Percentiles rank a stretch among this genome's conserved stretches.
Evolutionary conservation across 495 filamentous ascomycete species (phyloP).

Genomic region (Hypoxylon crocopeplum): DNA sequence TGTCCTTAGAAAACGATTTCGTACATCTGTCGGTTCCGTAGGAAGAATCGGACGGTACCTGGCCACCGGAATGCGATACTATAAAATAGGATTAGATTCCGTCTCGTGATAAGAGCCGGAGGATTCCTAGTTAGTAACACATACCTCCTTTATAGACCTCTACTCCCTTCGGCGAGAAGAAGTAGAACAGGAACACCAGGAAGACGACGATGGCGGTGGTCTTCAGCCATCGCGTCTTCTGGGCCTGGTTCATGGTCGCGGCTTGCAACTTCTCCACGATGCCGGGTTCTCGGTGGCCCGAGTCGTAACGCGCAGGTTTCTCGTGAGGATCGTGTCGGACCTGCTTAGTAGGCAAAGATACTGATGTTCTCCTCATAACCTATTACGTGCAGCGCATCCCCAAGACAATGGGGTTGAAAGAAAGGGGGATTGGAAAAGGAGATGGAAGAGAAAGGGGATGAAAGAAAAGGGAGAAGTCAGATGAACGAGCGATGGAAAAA

Average conservation of each 20-base stretch:
- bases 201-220: slow-evolving; percentile 78
- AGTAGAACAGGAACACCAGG: slow-evolving; percentile 77
- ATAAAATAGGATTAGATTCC: slow-evolving; percentile 6
- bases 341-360: slow-evolving; percentile 65
- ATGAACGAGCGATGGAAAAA: slow-evolving; percentile 3
- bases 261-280: slow-evolving; percentile 57
- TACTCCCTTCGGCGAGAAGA: slow-evolving; percentile 66
- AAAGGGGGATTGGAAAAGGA: slow-evolving; percentile 6
- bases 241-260: slow-evolving; percentile 71
- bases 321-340: slow-evolving; percentile 63
- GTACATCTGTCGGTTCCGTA: slow-evolving; percentile 75
- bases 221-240: slow-evolving; percentile 82
- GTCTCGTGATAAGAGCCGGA: no score
- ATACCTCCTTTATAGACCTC: slow-evolving; percentile 54
- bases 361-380: slow-evolving; percentile 65
- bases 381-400: slow-evolving; percentile 39
- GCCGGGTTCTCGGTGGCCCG: slow-evolving; percentile 49
- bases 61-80: slow-evolving; percentile 49
- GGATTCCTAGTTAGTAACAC: slow-evolving; percentile 4
- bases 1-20: slow-evolving; percentile 79
- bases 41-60: slow-evolving; percentile 64
- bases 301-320: slow-evolving; percentile 61
- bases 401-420: slow-evolving; percentile 22
- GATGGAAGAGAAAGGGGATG: slow-evolving; percentile 5
- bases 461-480: slow-evolving; percentile 9